These are phyloP conservation scores for Prinsepia uniflora DNA, from an alignment of 306 rosid genomes.

Conservation along the genomic window DNA sequence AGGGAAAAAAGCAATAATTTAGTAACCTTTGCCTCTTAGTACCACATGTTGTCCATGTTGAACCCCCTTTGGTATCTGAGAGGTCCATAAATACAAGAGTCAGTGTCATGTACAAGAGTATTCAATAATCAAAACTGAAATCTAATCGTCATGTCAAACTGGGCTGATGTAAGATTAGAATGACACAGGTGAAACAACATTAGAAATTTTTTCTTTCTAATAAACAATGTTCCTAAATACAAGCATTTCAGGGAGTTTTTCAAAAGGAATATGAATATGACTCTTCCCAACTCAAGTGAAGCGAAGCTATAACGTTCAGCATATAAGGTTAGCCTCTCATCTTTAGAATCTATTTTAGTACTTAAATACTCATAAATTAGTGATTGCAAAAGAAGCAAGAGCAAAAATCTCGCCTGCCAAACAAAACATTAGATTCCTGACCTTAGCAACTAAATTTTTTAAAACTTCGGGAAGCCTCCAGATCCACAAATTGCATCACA, in stretches of 20 bases:
- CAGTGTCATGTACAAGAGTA: conserved; percentile 7
- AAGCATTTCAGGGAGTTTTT: too few relatives aligned
- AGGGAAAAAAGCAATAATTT: conserved; percentile 15
- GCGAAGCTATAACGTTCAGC: not conserved
- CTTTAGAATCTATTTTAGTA: not conserved
- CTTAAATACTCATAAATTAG: not conserved
- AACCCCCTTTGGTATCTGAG: conserved; percentile 88
- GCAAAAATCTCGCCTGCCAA: not conserved
- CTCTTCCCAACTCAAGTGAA: too few relatives aligned
- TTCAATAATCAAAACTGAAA: not conserved
- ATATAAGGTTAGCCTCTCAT: not conserved
- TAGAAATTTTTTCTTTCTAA: not conserved
- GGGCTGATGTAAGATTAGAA: not conserved
- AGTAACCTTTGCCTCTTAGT: conserved; percentile 81
- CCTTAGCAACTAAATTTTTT: not conserved
- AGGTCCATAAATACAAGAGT: conserved; percentile 30
- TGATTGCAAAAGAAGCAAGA: not conserved
- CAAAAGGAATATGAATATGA: too few relatives aligned
- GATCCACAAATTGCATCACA: not conserved
- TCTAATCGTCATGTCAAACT: not conserved
- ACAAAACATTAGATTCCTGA: conserved; percentile 1
- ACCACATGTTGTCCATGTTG: conserved; percentile 81
- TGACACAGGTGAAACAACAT: not conserved
- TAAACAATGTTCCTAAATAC: not conserved
- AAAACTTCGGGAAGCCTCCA: not conserved